These are phyloP conservation scores for Phytophthora citricola DNA, from an alignment of 352 stramenopile genomes.

Conservation along the genomic window DNA sequence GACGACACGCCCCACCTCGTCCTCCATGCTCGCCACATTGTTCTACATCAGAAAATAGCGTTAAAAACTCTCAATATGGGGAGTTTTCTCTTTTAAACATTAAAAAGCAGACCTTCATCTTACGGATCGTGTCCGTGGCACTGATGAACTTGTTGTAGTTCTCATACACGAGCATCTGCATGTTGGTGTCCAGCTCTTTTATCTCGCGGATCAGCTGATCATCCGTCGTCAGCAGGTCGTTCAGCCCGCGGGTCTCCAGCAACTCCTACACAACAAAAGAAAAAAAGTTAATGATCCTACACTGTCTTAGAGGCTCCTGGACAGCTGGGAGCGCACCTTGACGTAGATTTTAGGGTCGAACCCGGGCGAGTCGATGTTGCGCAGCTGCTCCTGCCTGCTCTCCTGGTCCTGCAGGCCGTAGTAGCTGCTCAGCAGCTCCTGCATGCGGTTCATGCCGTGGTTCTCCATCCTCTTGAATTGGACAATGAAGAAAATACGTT, in stretches of 20 bases:
- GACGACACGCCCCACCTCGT: constrained; percentile 87
- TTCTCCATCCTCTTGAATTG: constrained; percentile 38
- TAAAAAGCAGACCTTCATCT: constrained; percentile 81
- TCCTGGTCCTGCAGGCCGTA: constrained; percentile 85
- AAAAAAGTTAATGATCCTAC: background rate
- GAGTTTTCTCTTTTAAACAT: no score
- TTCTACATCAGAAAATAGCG: constrained; percentile 42
- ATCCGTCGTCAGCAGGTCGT: constrained; percentile 76
- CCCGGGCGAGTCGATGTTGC: constrained; percentile 79
- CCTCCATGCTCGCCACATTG: constrained; percentile 93
- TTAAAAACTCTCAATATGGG: no score
- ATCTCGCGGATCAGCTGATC: constrained; percentile 89
- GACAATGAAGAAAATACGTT: background rate
- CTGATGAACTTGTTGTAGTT: constrained; percentile 99
- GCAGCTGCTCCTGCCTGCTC: constrained; percentile 65
- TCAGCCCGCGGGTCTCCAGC: constrained; percentile 63
- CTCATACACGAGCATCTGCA: constrained; percentile 99
- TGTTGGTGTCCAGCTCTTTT: constrained; percentile 97
- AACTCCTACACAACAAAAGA: constrained; percentile 47
- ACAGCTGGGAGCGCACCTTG: constrained; percentile 42
- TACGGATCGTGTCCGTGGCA: constrained; percentile 98
- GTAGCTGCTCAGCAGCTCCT: constrained; percentile 91
- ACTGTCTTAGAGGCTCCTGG: background rate
- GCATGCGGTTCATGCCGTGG: constrained; percentile 84
- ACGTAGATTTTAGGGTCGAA: constrained; percentile 82